Base-by-base conservation (phyloP, 148 eudicot species). In the Rhododendron williamsianum region DNA sequence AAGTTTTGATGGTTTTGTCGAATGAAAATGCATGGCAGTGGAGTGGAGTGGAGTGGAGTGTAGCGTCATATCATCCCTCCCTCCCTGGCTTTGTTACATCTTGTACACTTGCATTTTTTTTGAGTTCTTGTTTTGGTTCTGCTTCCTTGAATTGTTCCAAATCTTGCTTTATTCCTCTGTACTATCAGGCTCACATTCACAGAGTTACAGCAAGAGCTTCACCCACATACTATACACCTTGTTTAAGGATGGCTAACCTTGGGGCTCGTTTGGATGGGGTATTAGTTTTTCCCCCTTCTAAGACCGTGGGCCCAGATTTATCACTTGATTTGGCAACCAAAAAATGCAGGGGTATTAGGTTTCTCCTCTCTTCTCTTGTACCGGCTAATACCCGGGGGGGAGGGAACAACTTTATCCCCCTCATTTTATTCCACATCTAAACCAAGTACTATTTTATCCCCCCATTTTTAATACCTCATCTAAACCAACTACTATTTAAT, bases 101-200 rank as follows among this genome's bases (percentile, higher is more conserved):
- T 16, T 49, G 60, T 4, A 4, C 6, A 7, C 11, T 36, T 69
- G 9, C 15, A 1, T n/a, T 56, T 56, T 56, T 46, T 65, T 36
- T 18, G 6, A 43, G 80, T 54, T 65, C 2, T n/a, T 33, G 10
- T 43, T 9, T 6, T 30, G 48, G 11, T 43, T 10, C 6, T 4
- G 13, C 46, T 9, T 80, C 27, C 15, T 71, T 67, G 77, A 69
- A 30, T 48, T 46, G 45, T 81, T 72, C 48, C 25, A 81, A 25
- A 51, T 43, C 25, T 21, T 72, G 80, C 86, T 84, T 84, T 77
- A 77, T 56, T 84, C 73, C 43, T 77, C 52, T 52, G 80, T 80
- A n/a, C 71, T 56, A 0, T 2, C 72, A 76, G 30, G 38, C 6
- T 80, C 36, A 13, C 76, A 30, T 71, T 30, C 76, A 30, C 38